Conservation (phyloP, 177 flowering plant genomes). For the Vitis hybrid region DNA sequence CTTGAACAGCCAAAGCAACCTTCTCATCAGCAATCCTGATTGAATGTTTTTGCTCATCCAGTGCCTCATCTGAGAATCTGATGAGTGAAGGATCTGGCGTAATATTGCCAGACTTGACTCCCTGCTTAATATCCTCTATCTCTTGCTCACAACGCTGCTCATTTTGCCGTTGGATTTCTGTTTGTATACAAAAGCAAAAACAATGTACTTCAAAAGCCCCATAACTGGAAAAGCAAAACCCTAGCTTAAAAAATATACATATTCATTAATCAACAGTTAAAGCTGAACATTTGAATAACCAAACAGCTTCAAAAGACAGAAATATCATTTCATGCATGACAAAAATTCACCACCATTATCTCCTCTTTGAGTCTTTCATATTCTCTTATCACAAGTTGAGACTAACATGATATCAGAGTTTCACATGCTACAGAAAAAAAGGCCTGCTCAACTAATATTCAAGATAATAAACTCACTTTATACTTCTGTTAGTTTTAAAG, state of each 20-base stretch:
- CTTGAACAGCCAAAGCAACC: constrained; percentile 81
- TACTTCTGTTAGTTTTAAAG: no score
- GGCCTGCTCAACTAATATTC: no score
- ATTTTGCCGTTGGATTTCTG: constrained; percentile 81
- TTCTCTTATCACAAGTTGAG: no score
- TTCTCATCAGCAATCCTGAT: constrained; percentile 95
- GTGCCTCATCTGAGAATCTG: constrained; percentile 86
- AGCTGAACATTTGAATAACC: no score
- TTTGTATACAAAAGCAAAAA: constrained; percentile 17
- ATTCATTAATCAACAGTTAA: no score
- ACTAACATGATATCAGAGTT: no score
- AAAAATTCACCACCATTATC: no score
- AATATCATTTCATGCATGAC: no score
- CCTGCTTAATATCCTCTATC: constrained; percentile 69
- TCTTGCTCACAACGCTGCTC: constrained; percentile 89
- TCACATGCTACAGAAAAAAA: no score
- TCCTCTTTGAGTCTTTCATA: no score
- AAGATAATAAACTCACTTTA: no score
- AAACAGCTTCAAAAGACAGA: no score
- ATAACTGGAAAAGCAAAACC: neutral
- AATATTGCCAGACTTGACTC: constrained; percentile 58
- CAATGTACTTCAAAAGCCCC: neutral
- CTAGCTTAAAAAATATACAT: neutral
- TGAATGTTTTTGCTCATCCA: constrained; percentile 96
- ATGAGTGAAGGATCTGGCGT: constrained; percentile 55